Percentiles rank a stretch among this genome's conserved stretches.
phyloP scores from a whole-genome alignment of 805 yeast species.

The Sungouiozyma ichnusensis region DNA sequence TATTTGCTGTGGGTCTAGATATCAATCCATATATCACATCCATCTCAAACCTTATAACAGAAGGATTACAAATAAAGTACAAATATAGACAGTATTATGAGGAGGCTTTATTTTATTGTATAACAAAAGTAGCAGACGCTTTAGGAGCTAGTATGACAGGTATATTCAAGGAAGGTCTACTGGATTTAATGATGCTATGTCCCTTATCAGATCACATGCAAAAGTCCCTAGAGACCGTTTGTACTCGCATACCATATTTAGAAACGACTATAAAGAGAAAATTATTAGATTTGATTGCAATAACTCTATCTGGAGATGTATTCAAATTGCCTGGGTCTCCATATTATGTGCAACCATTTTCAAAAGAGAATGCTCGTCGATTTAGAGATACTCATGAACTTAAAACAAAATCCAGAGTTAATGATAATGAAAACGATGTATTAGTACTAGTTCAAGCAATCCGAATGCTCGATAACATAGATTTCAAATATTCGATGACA shows the following conservation, averaged over 20 bases:
- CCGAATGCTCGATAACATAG: conserved; percentile 58
- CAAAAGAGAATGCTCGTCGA: conserved; percentile 53
- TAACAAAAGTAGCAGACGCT: conserved; percentile 71
- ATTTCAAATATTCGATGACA: conserved; percentile 62
- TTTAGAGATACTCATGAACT: conserved; percentile 64
- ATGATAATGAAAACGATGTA: conserved; percentile 35
- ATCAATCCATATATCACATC: conserved; percentile 81
- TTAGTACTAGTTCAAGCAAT: conserved; percentile 64
- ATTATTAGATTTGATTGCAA: conserved; percentile 57
- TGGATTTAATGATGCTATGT: conserved; percentile 68
- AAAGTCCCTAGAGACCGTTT: conserved; percentile 56
- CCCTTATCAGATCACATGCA: conserved; percentile 70
- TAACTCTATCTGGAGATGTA: conserved; percentile 63
- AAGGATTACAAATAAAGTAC: conserved; percentile 44
- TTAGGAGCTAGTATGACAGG: conserved; percentile 85
- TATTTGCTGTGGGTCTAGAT: conserved; percentile 59
- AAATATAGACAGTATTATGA: conserved; percentile 61
- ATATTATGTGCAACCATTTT: conserved; percentile 45
- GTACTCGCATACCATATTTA: conserved; percentile 62
- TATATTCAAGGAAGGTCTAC: conserved; percentile 64
- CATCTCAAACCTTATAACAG: conserved; percentile 65
- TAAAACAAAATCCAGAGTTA: conserved; percentile 44
- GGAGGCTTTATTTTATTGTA: conserved; percentile 76
- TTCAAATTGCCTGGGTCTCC: conserved; percentile 86
- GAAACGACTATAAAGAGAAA: conserved; percentile 59